phyloP scores from a whole-genome alignment of 176 grass and related monocot genomes.

The Elymus sibiricus region DNA sequence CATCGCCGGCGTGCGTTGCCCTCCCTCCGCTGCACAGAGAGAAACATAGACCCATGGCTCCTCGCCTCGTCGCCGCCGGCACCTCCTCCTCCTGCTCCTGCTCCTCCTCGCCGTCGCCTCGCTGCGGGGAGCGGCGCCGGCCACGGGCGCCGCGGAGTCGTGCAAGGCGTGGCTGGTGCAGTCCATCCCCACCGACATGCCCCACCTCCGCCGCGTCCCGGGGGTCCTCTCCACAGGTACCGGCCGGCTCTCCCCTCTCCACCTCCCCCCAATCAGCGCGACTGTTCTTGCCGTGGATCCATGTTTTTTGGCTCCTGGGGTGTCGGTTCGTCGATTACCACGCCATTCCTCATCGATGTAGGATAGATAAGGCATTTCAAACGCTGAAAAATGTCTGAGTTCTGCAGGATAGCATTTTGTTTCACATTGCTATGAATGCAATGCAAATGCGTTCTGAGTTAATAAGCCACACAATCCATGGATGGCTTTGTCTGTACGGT shows the following conservation, averaged over 20 bases:
- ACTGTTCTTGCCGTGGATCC: neutral
- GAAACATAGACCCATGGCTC: constrained; percentile 2
- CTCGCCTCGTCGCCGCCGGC: neutral
- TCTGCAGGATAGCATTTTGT: too few species aligned
- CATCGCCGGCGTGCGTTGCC: too few species aligned
- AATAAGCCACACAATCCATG: too few species aligned
- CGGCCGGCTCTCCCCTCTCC: neutral
- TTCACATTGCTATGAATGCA: too few species aligned
- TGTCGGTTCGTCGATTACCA: neutral
- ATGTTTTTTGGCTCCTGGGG: neutral
- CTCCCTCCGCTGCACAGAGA: too few species aligned
- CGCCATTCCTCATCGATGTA: too few species aligned
- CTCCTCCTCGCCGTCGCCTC: constrained; percentile 1
- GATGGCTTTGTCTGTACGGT: too few species aligned
- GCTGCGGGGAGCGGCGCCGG: neutral
- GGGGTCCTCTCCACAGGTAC: constrained; percentile 85
- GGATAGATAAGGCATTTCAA: too few species aligned
- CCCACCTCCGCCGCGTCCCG: constrained; percentile 64
- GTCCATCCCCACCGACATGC: constrained; percentile 96
- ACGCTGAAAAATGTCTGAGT: too few species aligned
- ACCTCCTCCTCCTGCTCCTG: neutral
- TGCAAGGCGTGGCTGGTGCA: too few species aligned
- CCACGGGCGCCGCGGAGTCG: neutral
- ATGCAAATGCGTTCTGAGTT: too few species aligned
- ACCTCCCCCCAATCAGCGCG: too few species aligned